Percentiles rank a stretch among this genome's conserved stretches.
These are phyloP conservation scores for Neonectria ditissima DNA, from an alignment of 2,329 filamentous ascomycete species.

Conservation along the genomic window DNA sequence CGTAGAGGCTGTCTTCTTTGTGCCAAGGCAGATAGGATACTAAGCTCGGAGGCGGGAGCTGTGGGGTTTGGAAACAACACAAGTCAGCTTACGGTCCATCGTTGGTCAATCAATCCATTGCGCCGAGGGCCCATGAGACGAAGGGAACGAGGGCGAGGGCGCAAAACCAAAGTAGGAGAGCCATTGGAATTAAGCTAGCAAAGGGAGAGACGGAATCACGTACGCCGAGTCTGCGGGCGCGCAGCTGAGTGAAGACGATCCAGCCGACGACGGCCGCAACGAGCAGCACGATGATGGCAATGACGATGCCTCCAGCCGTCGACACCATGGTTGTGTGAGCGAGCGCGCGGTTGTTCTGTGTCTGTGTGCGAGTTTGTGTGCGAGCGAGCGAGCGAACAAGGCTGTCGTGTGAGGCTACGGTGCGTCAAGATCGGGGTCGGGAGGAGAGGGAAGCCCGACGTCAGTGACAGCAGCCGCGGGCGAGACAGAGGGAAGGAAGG, in stretches of 20 bases:
- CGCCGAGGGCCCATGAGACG: not conserved
- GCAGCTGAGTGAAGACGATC: constrained; percentile 78
- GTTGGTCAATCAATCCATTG: constrained; percentile 1
- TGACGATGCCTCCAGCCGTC: constrained; percentile 75
- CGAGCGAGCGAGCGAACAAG: constrained; percentile 1
- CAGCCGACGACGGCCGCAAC: constrained; percentile 70
- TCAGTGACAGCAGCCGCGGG: not conserved
- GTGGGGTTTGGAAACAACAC: constrained; percentile 2
- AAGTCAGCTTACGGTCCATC: constrained; percentile 25
- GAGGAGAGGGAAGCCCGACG: not conserved
- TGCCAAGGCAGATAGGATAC: constrained; percentile 79
- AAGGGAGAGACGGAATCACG: constrained; percentile 45
- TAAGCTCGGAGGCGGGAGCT: constrained; percentile 77
- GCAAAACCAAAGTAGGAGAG: constrained; percentile 2
- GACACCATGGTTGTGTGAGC: constrained; percentile 62
- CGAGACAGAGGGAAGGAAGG: not conserved
- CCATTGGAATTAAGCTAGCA: constrained; percentile 3
- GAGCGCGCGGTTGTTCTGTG: not conserved
- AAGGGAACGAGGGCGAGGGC: not conserved
- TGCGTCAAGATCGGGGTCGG: not conserved
- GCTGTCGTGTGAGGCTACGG: not conserved
- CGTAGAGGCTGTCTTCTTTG: constrained; percentile 60
- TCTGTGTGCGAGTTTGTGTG: constrained; percentile 3
- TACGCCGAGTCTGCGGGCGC: constrained; percentile 78
- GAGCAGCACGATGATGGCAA: constrained; percentile 75